Percentiles rank a stretch among this genome's conserved stretches.
Conservation (phyloP, 208 protist species). For the Trypanosoma conorhini region DNA sequence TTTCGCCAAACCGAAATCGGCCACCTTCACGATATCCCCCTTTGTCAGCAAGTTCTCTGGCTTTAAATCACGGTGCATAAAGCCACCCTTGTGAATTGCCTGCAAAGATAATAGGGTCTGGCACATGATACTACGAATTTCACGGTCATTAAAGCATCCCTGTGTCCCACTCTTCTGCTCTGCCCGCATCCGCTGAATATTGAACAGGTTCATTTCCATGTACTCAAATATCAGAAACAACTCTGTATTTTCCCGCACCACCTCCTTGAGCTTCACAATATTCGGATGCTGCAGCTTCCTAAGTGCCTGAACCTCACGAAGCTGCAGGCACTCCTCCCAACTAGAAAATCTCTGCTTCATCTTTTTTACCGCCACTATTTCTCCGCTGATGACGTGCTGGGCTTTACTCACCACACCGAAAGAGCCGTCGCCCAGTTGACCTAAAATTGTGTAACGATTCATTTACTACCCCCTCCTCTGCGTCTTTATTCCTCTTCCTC, state of each 20-base stretch:
- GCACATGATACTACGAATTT: constrained; percentile 96
- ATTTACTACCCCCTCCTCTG: constrained; percentile 37
- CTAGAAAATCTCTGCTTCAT: constrained; percentile 98
- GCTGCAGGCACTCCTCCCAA: constrained; percentile 98
- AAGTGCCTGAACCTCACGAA: constrained; percentile 96
- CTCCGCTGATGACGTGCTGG: constrained; percentile 83
- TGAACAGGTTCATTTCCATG: constrained; percentile 97
- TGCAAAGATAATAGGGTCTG: constrained; percentile 84
- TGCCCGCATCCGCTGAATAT: constrained; percentile 93
- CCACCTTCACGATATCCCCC: constrained; percentile 95
- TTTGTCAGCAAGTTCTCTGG: constrained; percentile 92
- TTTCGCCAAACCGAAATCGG: constrained; percentile 97
- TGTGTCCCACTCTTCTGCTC: constrained; percentile 74
- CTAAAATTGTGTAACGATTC: constrained; percentile 96
- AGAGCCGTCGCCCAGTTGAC: constrained; percentile 96
- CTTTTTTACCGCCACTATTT: constrained; percentile 98
- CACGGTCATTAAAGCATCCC: constrained; percentile 91
- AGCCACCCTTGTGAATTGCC: constrained; percentile 92
- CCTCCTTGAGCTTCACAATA: constrained; percentile 97
- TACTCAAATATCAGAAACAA: constrained; percentile 99
- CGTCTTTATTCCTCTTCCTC: background rate
- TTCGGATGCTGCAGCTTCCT: constrained; percentile 97
- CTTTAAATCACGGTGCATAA: constrained; percentile 96
- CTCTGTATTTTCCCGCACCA: constrained; percentile 97
- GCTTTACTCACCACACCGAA: constrained; percentile 97